phyloP scores from a whole-genome alignment of 1,139 yeast species.

The Zygoascus hellenicus region DNA sequence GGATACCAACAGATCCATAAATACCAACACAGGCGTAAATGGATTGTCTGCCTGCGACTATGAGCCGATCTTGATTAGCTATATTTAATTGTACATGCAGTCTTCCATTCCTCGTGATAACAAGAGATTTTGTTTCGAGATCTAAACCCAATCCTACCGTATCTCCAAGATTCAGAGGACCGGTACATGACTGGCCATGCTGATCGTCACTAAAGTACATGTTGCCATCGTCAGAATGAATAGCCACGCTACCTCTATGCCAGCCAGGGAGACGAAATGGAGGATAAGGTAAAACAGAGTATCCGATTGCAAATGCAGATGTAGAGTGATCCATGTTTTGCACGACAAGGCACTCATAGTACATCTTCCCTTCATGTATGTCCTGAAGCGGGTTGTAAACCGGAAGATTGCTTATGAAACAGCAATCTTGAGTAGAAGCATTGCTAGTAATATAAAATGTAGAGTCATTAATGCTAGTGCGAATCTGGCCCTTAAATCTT shows the following conservation, averaged over 20 bases:
- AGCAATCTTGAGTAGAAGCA: constrained; percentile 18
- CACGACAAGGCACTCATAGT: constrained; percentile 26
- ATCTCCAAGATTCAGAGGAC: constrained; percentile 23
- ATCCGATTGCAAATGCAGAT: constrained; percentile 27
- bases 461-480: constrained; percentile 15
- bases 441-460: constrained; percentile 19
- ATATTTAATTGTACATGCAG: constrained; percentile 24
- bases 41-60: constrained; percentile 24
- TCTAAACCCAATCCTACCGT: constrained; percentile 28
- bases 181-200: constrained; percentile 24
- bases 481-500: constrained; percentile 23
- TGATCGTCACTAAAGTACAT: constrained; percentile 27
- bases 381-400: constrained; percentile 18
- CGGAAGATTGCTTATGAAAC: constrained; percentile 24
- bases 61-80: constrained; percentile 16
- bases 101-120: constrained; percentile 23
- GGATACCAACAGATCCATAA: constrained; percentile 25
- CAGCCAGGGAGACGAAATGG: constrained; percentile 30
- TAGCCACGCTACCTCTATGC: constrained; percentile 30
- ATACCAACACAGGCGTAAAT: constrained; percentile 29
- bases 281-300: constrained; percentile 28
- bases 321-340: constrained; percentile 20
- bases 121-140: constrained; percentile 19
- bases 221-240: constrained; percentile 31
- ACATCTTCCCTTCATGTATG: constrained; percentile 16